phyloP scores from a whole-genome alignment of 768 basidiomycete genomes.

The Mycena galopus region DNA sequence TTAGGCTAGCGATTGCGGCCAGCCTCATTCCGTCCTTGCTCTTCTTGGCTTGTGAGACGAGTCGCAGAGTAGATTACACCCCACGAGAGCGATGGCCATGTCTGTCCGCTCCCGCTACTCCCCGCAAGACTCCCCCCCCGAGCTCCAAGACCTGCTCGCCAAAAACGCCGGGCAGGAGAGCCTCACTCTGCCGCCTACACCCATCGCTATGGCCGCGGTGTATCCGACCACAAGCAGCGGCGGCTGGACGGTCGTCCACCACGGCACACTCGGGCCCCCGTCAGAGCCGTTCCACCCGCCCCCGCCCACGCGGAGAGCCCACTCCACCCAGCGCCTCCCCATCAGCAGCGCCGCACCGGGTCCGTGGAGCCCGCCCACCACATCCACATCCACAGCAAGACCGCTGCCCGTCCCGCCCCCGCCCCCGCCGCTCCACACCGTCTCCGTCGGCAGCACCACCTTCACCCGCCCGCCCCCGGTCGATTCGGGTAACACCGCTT shows the following conservation, averaged over 20 bases:
- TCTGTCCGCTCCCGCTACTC: neutral
- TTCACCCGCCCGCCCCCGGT: neutral
- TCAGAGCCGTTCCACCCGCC: slow-evolving; percentile 11
- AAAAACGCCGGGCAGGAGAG: neutral
- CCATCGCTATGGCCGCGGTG: too few species aligned
- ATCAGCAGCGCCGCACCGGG: slow-evolving; percentile 14
- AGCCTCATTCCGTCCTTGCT: too few species aligned
- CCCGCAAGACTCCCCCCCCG: too few species aligned
- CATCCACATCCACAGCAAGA: neutral
- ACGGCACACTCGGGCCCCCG: slow-evolving; percentile 33
- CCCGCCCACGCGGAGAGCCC: neutral
- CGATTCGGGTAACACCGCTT: neutral
- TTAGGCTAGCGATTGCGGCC: too few species aligned
- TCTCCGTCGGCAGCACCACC: slow-evolving; percentile 15
- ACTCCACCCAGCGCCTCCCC: slow-evolving; percentile 21
- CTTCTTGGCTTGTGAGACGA: too few species aligned
- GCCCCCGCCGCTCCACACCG: slow-evolving; percentile 29
- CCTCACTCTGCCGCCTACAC: neutral
- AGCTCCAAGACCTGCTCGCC: neutral
- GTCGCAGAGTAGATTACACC: too few species aligned
- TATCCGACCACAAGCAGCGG: slow-evolving; percentile 24
- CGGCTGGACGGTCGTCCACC: slow-evolving; percentile 36
- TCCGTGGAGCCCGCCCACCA: neutral
- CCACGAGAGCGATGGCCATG: neutral
- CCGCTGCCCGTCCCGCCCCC: slow-evolving; percentile 34